phyloP scores from a whole-genome alignment of 169 alveolate genomes.

The Pseudocohnilembus persalinus region DNA sequence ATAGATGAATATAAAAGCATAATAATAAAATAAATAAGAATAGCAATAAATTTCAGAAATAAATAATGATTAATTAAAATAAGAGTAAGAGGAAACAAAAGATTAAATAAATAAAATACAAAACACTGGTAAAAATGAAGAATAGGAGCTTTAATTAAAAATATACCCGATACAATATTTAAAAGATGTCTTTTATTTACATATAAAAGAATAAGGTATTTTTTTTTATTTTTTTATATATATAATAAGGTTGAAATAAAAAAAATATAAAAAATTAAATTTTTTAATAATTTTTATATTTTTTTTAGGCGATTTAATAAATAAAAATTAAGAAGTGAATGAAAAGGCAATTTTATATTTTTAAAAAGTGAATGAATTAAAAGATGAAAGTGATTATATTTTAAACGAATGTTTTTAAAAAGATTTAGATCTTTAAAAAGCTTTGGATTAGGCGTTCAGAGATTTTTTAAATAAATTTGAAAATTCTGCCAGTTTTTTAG shows the following conservation, averaged over 20 bases:
- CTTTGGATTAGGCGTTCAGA: not conserved
- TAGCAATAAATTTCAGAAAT: not conserved
- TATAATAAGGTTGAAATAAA: not conserved
- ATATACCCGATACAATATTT: not conserved
- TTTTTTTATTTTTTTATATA: too few relatives aligned
- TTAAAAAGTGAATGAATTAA: not conserved
- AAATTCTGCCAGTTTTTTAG: not conserved
- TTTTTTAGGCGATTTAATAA: too few relatives aligned
- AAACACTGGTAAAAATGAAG: not conserved
- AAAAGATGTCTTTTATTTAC: not conserved
- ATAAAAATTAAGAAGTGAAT: not conserved
- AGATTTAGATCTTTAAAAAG: not conserved
- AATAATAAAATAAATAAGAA: too few relatives aligned
- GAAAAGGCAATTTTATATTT: not conserved
- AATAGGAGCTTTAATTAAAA: not conserved
- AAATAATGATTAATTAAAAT: not conserved
- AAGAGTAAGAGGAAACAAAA: not conserved
- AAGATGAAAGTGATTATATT: not conserved
- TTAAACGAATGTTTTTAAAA: not conserved
- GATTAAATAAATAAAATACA: not conserved
- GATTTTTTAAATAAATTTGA: not conserved
- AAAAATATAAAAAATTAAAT: too few relatives aligned
- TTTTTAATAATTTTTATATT: too few relatives aligned
- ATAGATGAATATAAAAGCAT: too few relatives aligned
- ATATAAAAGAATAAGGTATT: not conserved